Percentiles rank a stretch among this genome's conserved stretches.
These are phyloP conservation scores for Penicillium cataractarum DNA, from an alignment of 495 filamentous ascomycete genomes.

Conservation along the genomic window DNA sequence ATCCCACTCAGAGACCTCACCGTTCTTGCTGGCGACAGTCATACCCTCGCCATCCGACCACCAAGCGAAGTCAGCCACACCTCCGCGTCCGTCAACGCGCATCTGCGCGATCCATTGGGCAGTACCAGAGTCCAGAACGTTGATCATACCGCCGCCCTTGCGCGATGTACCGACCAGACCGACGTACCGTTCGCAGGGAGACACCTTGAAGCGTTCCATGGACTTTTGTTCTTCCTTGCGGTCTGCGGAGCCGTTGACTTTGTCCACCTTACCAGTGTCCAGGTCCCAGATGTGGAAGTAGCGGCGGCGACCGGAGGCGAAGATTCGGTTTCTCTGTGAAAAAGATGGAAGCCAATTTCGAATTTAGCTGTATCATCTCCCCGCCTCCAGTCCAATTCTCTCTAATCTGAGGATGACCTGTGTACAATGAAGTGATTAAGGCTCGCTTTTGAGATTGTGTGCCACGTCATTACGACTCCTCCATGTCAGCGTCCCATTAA, in stretches of 20 bases:
- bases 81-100: conserved; percentile 79
- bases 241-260: conserved; percentile 69
- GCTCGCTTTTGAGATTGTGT: too few relatives aligned
- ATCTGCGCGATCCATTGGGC: conserved; percentile 87
- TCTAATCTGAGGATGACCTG: too few relatives aligned
- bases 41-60: conserved; percentile 81
- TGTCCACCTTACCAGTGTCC: conserved; percentile 75
- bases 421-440: too few relatives aligned
- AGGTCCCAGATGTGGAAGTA: conserved; percentile 97
- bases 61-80: conserved; percentile 89
- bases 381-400: too few relatives aligned
- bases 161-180: conserved; percentile 73
- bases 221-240: conserved; percentile 81
- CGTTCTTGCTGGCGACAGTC: conserved; percentile 78
- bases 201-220: conserved; percentile 88
- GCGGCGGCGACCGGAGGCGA: conserved; percentile 81
- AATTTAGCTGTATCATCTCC: too few relatives aligned
- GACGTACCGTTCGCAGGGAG: conserved; percentile 83
- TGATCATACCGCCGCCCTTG: conserved; percentile 86
- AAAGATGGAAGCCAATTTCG: too few relatives aligned
- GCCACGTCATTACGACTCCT: too few relatives aligned
- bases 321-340: conserved; percentile 49
- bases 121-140: conserved; percentile 76
- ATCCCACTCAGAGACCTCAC: conserved; percentile 92
- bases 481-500: too few relatives aligned